These are phyloP conservation scores for Mycena epipterygia DNA, from an alignment of 768 basidiomycete genomes.

Conservation along the genomic window DNA sequence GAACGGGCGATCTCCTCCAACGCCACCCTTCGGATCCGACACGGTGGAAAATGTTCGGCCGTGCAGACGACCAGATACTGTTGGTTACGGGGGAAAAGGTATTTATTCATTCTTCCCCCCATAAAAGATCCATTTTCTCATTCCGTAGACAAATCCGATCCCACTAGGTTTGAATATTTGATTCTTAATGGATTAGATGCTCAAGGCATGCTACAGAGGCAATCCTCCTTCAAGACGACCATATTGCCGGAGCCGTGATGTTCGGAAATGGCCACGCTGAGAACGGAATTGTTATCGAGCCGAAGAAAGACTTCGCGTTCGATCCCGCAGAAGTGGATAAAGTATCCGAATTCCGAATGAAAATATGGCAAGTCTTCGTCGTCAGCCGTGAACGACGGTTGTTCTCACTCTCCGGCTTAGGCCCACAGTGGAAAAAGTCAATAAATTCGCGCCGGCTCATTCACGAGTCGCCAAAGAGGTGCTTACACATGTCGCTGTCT, in stretches of 20 bases:
- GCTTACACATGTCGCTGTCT: no score
- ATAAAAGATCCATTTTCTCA: background rate
- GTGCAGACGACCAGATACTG: conserved; percentile 58
- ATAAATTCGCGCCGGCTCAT: background rate
- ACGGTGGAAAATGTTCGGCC: conserved; percentile 47
- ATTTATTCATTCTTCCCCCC: background rate
- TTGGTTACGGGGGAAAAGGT: conserved; percentile 54
- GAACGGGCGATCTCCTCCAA: conserved; percentile 48
- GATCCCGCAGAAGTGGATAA: background rate
- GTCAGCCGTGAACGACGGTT: no score
- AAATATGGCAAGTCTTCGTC: background rate
- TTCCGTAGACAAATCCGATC: background rate
- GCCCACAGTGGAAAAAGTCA: background rate
- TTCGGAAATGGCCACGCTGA: background rate
- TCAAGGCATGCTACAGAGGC: no score
- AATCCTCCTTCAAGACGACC: background rate
- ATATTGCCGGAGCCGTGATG: background rate
- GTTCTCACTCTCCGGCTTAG: no score
- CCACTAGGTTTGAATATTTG: background rate
- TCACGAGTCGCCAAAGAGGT: background rate
- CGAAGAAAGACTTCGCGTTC: background rate
- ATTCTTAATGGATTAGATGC: no score
- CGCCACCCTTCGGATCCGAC: conserved; percentile 49
- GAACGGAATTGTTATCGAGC: background rate
- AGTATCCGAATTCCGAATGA: background rate